These are phyloP conservation scores for Fusarium newnesense DNA, from an alignment of 2,329 filamentous ascomycete species.

Conservation along the genomic window DNA sequence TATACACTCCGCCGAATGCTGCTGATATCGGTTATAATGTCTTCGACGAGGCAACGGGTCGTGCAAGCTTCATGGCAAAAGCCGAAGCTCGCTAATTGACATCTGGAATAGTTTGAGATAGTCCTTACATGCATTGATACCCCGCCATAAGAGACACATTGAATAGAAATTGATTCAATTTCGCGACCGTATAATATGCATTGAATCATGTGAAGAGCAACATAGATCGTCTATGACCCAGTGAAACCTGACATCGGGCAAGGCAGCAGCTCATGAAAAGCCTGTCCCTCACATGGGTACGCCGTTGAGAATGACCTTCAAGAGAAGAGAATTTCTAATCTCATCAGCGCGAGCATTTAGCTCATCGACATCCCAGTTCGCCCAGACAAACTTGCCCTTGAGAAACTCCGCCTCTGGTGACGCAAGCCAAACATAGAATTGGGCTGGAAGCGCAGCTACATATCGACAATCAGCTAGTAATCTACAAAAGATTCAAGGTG, in stretches of 20 bases:
- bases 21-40: conserved; percentile 16
- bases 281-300: not conserved
- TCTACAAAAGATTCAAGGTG: not conserved
- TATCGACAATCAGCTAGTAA: not conserved
- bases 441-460: not conserved
- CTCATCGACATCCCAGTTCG: not conserved
- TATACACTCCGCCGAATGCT: conserved; percentile 15
- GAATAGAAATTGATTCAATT: not conserved
- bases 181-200: rapidly evolving
- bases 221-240: rapidly evolving
- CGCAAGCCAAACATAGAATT: not conserved
- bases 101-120: not conserved
- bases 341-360: not conserved
- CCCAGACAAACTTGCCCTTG: not conserved
- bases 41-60: conserved; percentile 12
- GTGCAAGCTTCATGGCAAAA: conserved; percentile 2
- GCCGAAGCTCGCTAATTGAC: not conserved
- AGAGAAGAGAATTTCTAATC: not conserved
- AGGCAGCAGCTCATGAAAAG: not conserved
- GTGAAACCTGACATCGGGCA: too few species aligned
- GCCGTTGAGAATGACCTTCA: not conserved
- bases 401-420: not conserved
- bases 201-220: not conserved
- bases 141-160: not conserved
- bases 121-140: not conserved